Conservation (phyloP, 192 early-diverging fungal species). For the Coemansia sp. region DNA sequence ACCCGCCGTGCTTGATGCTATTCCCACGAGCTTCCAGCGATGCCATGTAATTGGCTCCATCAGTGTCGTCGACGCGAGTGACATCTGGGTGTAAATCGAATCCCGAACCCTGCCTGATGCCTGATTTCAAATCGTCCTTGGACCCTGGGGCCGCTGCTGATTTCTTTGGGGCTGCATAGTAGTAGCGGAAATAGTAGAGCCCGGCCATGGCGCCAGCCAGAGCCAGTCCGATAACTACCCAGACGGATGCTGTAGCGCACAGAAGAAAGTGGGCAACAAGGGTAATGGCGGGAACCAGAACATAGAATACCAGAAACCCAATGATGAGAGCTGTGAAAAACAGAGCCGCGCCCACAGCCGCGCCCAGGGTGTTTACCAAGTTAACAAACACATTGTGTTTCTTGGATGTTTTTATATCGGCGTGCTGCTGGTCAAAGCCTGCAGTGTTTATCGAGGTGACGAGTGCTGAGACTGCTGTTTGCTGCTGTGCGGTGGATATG, state of each 20-base stretch:
- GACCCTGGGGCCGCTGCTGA: background rate
- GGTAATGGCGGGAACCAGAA: conserved; percentile 8
- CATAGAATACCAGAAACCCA: conserved; percentile 15
- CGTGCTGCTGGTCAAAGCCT: no score
- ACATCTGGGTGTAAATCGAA: conserved; percentile 50
- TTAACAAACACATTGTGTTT: background rate
- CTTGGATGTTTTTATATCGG: no score
- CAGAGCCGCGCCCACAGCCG: conserved; percentile 2
- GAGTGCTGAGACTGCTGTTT: no score
- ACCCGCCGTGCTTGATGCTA: background rate
- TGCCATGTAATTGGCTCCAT: conserved; percentile 27
- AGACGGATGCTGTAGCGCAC: conserved; percentile 19
- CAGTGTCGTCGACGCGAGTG: conserved; percentile 22
- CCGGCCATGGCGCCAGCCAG: conserved; percentile 9
- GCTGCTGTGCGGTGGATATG: no score
- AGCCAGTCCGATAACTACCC: background rate
- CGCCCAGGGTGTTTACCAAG: background rate
- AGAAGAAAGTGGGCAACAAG: conserved; percentile 4
- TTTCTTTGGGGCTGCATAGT: conserved; percentile 30
- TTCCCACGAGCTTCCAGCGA: conserved; percentile 36
- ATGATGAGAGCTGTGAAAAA: conserved; percentile 7
- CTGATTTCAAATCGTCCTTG: conserved; percentile 9
- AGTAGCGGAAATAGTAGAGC: conserved; percentile 46
- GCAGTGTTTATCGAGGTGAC: no score
- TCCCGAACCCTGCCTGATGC: conserved; percentile 8